Evolutionary conservation across 2,329 filamentous ascomycete genomes (phyloP), one percentile per base, ranked within the genome.

Genomic region (Echinosphaeria canescens): DNA sequence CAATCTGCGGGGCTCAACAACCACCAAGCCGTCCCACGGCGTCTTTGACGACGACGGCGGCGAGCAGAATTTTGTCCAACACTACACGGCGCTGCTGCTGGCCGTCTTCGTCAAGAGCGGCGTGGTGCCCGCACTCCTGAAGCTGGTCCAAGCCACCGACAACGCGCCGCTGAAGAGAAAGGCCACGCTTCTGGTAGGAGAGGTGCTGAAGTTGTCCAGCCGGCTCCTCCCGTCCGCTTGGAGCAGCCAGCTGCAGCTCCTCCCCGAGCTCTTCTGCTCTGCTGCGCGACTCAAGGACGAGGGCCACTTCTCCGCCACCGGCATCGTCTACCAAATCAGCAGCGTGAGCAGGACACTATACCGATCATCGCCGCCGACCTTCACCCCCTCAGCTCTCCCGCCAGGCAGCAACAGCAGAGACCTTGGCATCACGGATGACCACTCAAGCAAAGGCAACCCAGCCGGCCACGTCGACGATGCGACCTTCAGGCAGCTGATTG

Each of bases 261-360:
- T 98, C 12, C 88, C 88, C 1, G 75, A 85, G 33, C 58, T 95
- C 2, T 75, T 98, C 39, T 61, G 73, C 5, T 69, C 73, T 1
- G 81, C 84, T 4, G 62, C 78, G 2, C 62, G 70, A 18, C 80
- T 84, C 38, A 56, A 66, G 13, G 59, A 69, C 13, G 68, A 84
- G 16, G 62, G 70, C 14, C 72, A 80, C 29, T 84, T 84, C 37
- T 59, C 76, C 30, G 81, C 85, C 5, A 84, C 81, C 6, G 74
- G 81, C 6, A 90, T 90, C 12, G 80, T 98, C 10, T 98, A 95
- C 41, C 88, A 95, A 44, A 91, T 98, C 28, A 92, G 92, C 51
- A 93, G 85, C 43, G 82, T 98, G 36, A 98, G 85, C 46, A 70
- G 81, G 34, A 95, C 84, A 1, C 53, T 98, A 10, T 90, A 90